Base-by-base conservation (phyloP, 169 alveolate genomes). In the Cystoisospora suis region DNA sequence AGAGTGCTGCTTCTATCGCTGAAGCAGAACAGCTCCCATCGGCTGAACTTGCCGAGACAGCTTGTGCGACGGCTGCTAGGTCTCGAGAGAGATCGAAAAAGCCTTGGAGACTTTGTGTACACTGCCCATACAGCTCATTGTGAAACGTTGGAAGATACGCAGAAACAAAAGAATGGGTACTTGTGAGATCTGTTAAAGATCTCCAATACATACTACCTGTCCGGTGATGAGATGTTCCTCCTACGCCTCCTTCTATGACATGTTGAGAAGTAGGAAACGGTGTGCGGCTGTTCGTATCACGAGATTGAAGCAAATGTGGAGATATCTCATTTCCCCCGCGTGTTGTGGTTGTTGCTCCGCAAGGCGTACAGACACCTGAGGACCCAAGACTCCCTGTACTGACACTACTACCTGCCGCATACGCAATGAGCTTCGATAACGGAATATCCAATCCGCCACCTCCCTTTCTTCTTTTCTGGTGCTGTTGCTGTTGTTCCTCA, bases 121-220 rank as follows among this genome's bases (percentile, higher is more conserved):
- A 38, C 58, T 72, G 83, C 38, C 36, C 27, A 56, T 72, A 72
- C 56, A 72, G 56, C 38, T 15, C 56, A 56, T 2, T 72, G 83
- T 72, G 83, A 56, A 72, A 72, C 40, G 58, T 46, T 38, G 83
- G 83, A 29, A 72, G 83, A 20, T 72, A 72, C 40, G 83, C 83
- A 17, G 83, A 72, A 38, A 72, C 58, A 36, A 72, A 72, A n/a
- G 83, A 72, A 36, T 40, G 46, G 32, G 56, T 72, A 34, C 83
- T 72, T 5, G 32, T 4, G 58, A 72, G 32, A 56, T 72, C 83
- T 3, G 3, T 17, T 53, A 72, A 36, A 23, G 83, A 72, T n/a
- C 53, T 17, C 47, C 47, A 38, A 36, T 23, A 72, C 83, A 72
- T 3, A 2, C 80, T 32, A 12, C 75, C 7, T 9, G 7, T 20